Evolutionary conservation across 345 rosid genomes (phyloP).

Genomic region (Bretschneidera sinensis): DNA sequence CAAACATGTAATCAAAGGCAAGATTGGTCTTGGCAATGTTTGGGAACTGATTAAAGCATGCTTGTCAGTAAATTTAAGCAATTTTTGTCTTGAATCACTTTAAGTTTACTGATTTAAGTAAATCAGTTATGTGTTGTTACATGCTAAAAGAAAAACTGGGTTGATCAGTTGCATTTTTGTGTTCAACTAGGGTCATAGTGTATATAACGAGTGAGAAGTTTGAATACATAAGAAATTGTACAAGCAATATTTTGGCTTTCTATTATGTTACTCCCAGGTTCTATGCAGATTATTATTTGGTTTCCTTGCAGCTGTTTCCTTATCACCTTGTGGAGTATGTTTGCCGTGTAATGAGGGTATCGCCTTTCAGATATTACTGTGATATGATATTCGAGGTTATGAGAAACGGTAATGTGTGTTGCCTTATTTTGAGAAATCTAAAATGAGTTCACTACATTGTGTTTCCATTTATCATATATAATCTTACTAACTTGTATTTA

Average conservation of each 20-base stretch:
- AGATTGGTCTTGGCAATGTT: too few relatives aligned
- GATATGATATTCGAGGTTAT: conserved; percentile 98
- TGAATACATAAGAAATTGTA: background rate
- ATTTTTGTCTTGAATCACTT: too few relatives aligned
- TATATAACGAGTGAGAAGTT: background rate
- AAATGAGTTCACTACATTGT: background rate
- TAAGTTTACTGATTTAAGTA: too few relatives aligned
- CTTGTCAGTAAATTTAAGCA: too few relatives aligned
- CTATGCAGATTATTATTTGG: conserved; percentile 19
- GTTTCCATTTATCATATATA: background rate
- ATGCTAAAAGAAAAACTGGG: background rate
- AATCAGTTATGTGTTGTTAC: background rate
- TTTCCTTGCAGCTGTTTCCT: conserved; percentile 77
- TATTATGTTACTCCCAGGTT: conserved; percentile 13
- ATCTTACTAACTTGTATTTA: background rate
- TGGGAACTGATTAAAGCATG: too few relatives aligned
- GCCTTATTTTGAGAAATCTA: conserved; percentile 3
- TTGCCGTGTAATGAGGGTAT: conserved; percentile 95
- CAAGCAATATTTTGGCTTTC: background rate
- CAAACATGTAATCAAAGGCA: too few relatives aligned
- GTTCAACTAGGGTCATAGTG: background rate
- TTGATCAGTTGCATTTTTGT: background rate
- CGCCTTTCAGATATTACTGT: conserved; percentile 97
- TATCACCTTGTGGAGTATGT: conserved; percentile 95
- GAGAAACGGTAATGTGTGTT: conserved; percentile 65